Base-by-base conservation (phyloP, 805 yeast genomes). In the Sugiyamaella smithiae region DNA sequence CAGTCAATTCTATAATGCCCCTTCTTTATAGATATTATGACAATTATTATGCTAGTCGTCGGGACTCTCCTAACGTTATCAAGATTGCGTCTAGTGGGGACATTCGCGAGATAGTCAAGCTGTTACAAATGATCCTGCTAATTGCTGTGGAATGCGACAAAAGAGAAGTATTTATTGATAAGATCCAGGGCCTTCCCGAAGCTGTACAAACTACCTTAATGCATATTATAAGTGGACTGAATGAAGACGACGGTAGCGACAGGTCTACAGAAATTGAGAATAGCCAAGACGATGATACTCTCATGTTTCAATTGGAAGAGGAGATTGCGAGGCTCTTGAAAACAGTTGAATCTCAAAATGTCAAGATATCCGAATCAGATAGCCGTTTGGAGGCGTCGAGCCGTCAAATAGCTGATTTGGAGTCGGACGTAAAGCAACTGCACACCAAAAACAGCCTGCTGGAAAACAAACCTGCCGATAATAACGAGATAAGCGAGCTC, bases 101-200 rank as follows among this genome's bases (percentile, higher is more conserved):
- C 22, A 32, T 26, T 25, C 43, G 43, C 5, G 55, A 52, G 23
- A 37, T 36, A 8, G 40, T 45, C 50, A 49, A 49, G 29, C 47
- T 51, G 16, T 12, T 51, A 31, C 35, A 41, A 25, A 14, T 36
- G 38, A 37, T 44, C n/a, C 17, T 48, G 26, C 35, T 51, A 5
- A 20, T 41, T n/a, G 31, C 54, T 4, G 50, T 51, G 14, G 38
- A 20, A 7, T 51, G 54, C 28, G 54, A 48, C 16, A 31, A 37
- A 5, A 44, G 35, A 17, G 45, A 49, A 22, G 29, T 35, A 16
- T 51, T 29, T 45, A 45, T 51, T 12, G 40, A 28, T 19, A 38
- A 48, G 22, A 51, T 51, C 19, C 50, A 38, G 14, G 24, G 20
- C 7, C 37, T 51, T 24, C 49, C 37, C 4, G 40, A 42, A 14